Evolutionary conservation across 805 yeast genomes (phyloP).

Genomic region (Kazachstania africana): DNA sequence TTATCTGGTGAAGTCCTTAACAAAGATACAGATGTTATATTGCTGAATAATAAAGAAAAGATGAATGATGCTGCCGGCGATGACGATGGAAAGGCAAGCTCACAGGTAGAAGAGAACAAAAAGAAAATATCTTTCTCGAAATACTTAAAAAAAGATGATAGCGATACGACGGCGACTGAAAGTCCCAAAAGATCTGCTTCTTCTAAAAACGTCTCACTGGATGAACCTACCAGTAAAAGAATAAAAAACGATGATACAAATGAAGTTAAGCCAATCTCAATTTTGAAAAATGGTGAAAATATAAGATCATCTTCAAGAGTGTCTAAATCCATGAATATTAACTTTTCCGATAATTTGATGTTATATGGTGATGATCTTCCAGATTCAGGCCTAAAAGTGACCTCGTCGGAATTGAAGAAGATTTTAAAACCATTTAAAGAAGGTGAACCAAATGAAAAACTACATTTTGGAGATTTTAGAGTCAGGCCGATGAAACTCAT

Average conservation of each 20-base stretch:
- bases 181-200: slow-evolving; percentile 12
- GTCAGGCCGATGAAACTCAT: slow-evolving; percentile 10
- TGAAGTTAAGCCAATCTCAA: too few species aligned
- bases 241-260: neutral
- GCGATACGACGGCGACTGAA: slow-evolving; percentile 6
- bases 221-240: too few species aligned
- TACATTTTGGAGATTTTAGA: slow-evolving; percentile 10
- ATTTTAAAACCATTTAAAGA: slow-evolving; percentile 24
- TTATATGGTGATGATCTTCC: slow-evolving; percentile 26
- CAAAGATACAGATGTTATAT: too few species aligned
- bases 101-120: too few species aligned
- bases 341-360: slow-evolving; percentile 1
- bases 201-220: too few species aligned
- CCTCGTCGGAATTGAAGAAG: slow-evolving; percentile 21
- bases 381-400: slow-evolving; percentile 16
- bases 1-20: too few species aligned
- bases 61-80: too few species aligned
- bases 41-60: too few species aligned
- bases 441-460: slow-evolving; percentile 25
- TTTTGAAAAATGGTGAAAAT: neutral
- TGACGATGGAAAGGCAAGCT: too few species aligned
- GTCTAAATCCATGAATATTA: slow-evolving; percentile 8
- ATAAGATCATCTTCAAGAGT: slow-evolving; percentile 9
- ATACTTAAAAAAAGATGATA: slow-evolving; percentile 22
- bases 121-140: slow-evolving; percentile 26